Evolutionary conservation across 345 rosid genomes (phyloP).

Genomic region (Hevea brasiliensis): DNA sequence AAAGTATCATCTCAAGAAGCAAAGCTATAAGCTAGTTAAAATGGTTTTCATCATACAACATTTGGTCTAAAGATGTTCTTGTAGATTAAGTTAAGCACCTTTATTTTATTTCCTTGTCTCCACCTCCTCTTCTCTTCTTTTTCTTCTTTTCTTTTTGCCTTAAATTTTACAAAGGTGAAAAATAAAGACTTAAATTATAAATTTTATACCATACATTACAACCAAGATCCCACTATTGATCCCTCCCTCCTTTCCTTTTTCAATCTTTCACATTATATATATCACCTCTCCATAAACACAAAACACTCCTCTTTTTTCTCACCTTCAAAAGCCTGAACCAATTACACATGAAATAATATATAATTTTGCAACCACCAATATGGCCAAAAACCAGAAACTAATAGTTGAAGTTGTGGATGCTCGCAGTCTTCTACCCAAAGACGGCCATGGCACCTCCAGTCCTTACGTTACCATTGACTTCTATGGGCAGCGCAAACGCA

Average conservation of each 20-base stretch:
- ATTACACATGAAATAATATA: too few species aligned
- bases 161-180: too few species aligned
- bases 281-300: not conserved
- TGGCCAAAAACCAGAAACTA: slow-evolving; percentile 53
- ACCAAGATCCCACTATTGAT: not conserved
- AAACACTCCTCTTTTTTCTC: slow-evolving; percentile 1
- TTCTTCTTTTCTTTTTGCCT: too few species aligned
- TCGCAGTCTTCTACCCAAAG: slow-evolving; percentile 59
- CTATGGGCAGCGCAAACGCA: slow-evolving; percentile 71
- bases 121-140: not conserved
- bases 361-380: not conserved
- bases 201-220: slow-evolving; percentile 6
- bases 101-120: slow-evolving; percentile 1
- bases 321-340: not conserved
- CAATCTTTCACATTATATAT: slow-evolving; percentile 11
- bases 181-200: too few species aligned
- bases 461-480: slow-evolving; percentile 78
- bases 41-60: too few species aligned
- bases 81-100: slow-evolving; percentile 40
- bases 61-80: slow-evolving; percentile 27
- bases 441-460: slow-evolving; percentile 87
- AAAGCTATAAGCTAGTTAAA: too few species aligned
- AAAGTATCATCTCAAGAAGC: too few species aligned
- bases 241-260: not conserved
- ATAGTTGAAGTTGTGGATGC: slow-evolving; percentile 88